Base-by-base conservation (phyloP, 1,139 yeast species). In the Suhomyces maxii region DNA sequence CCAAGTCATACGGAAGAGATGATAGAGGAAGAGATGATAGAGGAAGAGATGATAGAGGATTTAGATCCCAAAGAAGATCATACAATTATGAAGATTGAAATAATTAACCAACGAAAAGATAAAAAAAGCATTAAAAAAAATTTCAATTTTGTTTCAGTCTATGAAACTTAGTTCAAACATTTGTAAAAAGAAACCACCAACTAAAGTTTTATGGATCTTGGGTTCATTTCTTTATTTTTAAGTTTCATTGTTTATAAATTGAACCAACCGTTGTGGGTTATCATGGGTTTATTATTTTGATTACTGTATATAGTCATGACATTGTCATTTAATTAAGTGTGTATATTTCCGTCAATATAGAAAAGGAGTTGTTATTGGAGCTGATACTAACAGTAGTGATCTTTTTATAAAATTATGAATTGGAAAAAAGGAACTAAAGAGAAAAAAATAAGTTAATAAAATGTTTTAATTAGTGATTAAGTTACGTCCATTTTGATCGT, bases 1-100 rank as follows among this genome's bases (percentile, higher is more conserved):
- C 9, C 7, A 42, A 37, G 6, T 28, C 32, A 6, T 26, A 37
- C 28, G 39, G 37, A 12, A 46, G 50, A 40, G 47, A 47, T 33
- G 50, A 45, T 30, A 38, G 49, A 23, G 44, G 49, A 39, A 42
- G 54, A 28, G 38, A 50, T 39, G 44, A 50, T 41, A 42, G 51
- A 41, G 36, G 49, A 42, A 38, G 51, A 37, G 48, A 23, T 26
- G 32, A 26, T 39, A 35, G 41, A 33, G 26, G 25, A 18, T 39
- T 12, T 25, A 26, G 34, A 26, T n/a, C 12, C 25, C 11, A 36
- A 10, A 41, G 36, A 32, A 41, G 28, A 26, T 37, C 44, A 7
- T 37, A 32, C 37, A 34, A 41, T 28, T 28, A 28, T 28, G 31
- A 28, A 9, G 31, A 28, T 28, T 28, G 23, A 18, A 18, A 18